phyloP scores from a whole-genome alignment of 2,329 filamentous ascomycete species.

The Celoporthe dispersa region DNA sequence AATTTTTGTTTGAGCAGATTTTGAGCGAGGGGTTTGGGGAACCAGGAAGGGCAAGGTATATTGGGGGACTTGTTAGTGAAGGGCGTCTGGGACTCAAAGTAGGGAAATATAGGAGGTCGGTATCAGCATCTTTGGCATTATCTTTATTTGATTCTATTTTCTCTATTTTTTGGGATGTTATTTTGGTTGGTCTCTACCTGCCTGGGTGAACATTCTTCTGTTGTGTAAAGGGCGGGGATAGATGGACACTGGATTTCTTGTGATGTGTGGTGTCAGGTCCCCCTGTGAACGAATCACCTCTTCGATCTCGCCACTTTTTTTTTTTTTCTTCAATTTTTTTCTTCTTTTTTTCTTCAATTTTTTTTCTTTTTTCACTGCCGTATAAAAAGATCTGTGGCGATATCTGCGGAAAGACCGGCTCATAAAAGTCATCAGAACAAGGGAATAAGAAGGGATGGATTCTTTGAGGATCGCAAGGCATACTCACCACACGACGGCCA shows the following conservation, averaged over 20 bases:
- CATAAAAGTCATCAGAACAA: background rate
- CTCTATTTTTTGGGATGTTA: background rate
- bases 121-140: too few species aligned
- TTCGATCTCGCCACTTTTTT: too few species aligned
- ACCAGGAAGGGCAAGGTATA: background rate
- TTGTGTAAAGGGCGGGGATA: background rate
- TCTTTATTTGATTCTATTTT: too few species aligned
- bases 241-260: background rate
- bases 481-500: background rate
- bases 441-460: background rate
- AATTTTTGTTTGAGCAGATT: background rate
- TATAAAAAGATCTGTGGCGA: background rate
- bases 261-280: background rate
- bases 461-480: background rate
- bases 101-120: background rate
- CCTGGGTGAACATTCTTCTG: background rate
- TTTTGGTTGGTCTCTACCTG: background rate
- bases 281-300: background rate
- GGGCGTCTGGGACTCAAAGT: background rate
- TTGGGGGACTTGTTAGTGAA: background rate
- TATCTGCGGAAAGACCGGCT: background rate
- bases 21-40: background rate
- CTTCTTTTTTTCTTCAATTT: too few species aligned
- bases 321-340: too few species aligned
- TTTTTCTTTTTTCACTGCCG: background rate